phyloP scores from a whole-genome alignment of 305 asterid species.

The Galium porrigens region DNA sequence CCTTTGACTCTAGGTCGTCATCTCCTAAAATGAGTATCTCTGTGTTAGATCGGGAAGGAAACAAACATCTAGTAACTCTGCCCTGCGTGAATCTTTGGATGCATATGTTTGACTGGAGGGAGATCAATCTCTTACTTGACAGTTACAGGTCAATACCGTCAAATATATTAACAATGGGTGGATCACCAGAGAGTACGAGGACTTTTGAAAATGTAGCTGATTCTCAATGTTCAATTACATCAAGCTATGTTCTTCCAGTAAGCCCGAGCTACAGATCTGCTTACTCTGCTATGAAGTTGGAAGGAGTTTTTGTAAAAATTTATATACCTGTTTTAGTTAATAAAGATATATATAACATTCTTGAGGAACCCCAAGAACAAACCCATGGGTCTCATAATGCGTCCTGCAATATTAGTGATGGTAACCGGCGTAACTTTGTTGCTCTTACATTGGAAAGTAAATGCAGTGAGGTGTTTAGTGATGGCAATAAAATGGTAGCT shows the following conservation, averaged over 20 bases:
- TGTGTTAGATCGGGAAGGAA: constrained; percentile 36
- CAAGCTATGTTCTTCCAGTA: constrained; percentile 24
- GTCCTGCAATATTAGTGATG: constrained; percentile 22
- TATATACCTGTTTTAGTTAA: constrained; percentile 54
- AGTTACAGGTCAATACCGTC: constrained; percentile 27
- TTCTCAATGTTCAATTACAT: constrained; percentile 10
- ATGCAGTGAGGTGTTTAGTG: constrained; percentile 37
- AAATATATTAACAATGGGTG: constrained; percentile 15
- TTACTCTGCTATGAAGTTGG: constrained; percentile 31
- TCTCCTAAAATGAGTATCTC: constrained; percentile 40
- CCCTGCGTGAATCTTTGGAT: constrained; percentile 63
- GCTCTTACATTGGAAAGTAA: constrained; percentile 41
- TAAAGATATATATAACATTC: constrained; percentile 23
- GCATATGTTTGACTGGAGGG: constrained; percentile 64
- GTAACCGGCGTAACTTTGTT: constrained; percentile 40
- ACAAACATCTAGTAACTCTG: constrained; percentile 34
- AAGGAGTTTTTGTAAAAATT: constrained; percentile 37
- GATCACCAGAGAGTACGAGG: constrained; percentile 25
- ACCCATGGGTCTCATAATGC: constrained; percentile 25
- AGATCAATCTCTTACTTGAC: constrained; percentile 36
- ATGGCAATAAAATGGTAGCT: constrained; percentile 38
- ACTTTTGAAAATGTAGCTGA: constrained; percentile 20
- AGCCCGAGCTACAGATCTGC: constrained; percentile 23
- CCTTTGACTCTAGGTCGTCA: constrained; percentile 37
- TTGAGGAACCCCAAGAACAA: constrained; percentile 27